Conservation (phyloP, 2,329 filamentous ascomycete genomes). For the Colletotrichum sp. region DNA sequence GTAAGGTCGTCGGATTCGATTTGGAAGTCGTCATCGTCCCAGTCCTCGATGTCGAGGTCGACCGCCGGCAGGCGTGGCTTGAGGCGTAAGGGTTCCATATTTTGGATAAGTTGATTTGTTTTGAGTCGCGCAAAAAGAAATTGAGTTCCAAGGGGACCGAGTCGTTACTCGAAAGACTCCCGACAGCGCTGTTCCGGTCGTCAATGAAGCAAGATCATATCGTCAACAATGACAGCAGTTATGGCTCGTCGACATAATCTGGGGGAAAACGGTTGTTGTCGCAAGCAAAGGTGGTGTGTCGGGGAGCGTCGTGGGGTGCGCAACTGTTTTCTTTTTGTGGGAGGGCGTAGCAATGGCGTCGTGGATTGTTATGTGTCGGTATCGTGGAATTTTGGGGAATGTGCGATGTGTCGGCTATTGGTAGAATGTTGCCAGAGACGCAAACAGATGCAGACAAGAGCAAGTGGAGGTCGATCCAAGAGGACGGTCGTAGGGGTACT, state of each 20-base stretch:
- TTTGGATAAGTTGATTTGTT: constrained; percentile 15
- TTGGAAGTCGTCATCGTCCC: constrained; percentile 79
- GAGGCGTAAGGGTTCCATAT: constrained; percentile 61
- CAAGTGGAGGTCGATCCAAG: constrained; percentile 14
- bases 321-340: background rate
- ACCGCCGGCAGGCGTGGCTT: constrained; percentile 56
- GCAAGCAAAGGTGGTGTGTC: background rate
- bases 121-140: constrained; percentile 1
- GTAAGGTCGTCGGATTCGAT: constrained; percentile 71
- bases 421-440: constrained; percentile 19
- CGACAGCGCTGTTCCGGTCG: constrained; percentile 19
- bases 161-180: constrained; percentile 7
- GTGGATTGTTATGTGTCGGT: constrained; percentile 17
- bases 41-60: constrained; percentile 72
- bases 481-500: constrained; percentile 5
- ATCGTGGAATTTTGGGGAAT: constrained; percentile 19
- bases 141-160: background rate
- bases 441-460: constrained; percentile 12
- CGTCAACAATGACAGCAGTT: constrained; percentile 22
- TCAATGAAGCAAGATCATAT: constrained; percentile 26
- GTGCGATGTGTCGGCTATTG: constrained; percentile 18
- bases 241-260: constrained; percentile 23
- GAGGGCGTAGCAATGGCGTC: constrained; percentile 13
- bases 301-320: background rate
- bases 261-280: background rate